These are phyloP conservation scores for Aspergillus diversus DNA, from an alignment of 495 filamentous ascomycete species.

Conservation along the genomic window DNA sequence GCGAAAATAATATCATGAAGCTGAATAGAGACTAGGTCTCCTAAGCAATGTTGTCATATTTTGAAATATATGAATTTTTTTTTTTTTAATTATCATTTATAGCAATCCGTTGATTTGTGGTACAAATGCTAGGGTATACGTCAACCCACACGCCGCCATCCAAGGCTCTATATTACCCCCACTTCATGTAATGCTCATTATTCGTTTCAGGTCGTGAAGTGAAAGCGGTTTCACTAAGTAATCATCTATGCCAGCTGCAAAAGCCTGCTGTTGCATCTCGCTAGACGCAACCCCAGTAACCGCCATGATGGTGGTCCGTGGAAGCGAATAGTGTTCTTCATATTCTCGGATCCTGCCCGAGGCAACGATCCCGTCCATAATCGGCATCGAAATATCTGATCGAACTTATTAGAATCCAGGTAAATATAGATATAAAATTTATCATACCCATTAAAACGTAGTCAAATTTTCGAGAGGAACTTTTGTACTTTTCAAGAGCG, in stretches of 20 bases:
- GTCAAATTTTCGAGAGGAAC: constrained; percentile 39
- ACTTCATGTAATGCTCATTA: constrained; percentile 38
- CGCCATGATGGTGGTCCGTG: constrained; percentile 47
- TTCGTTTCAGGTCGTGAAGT: constrained; percentile 42
- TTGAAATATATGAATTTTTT: no score
- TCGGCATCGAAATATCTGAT: constrained; percentile 65
- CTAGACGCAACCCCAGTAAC: constrained; percentile 52
- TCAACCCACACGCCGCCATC: not conserved
- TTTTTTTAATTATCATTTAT: no score
- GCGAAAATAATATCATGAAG: no score
- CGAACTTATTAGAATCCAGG: not conserved
- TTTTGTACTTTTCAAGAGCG: constrained; percentile 57
- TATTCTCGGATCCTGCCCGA: constrained; percentile 58
- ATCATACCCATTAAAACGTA: constrained; percentile 60
- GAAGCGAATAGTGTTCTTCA: constrained; percentile 38
- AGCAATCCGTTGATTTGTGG: no score
- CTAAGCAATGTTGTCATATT: no score
- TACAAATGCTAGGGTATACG: no score
- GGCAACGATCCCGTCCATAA: constrained; percentile 65
- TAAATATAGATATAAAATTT: not conserved
- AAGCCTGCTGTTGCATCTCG: constrained; percentile 45
- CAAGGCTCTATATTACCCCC: not conserved
- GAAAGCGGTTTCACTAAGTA: constrained; percentile 56
- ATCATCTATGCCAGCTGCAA: constrained; percentile 48
- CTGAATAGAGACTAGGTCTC: no score